Conservation (phyloP, 2,329 filamentous ascomycete species). For the Venturia nashicola region DNA sequence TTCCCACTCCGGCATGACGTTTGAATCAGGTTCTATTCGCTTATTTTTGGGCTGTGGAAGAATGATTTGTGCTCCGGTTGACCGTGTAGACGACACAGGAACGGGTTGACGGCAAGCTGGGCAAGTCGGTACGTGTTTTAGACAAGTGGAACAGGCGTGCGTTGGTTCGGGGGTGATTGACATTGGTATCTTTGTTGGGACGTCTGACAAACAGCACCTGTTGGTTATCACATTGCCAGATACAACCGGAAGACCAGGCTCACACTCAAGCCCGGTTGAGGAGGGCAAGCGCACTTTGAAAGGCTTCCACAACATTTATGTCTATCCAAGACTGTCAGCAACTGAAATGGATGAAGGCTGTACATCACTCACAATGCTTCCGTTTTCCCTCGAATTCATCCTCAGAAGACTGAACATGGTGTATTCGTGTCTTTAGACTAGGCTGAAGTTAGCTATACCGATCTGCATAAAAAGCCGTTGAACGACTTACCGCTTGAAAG, state of each 20-base stretch:
- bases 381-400: constrained; percentile 59
- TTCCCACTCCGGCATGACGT: constrained; percentile 3
- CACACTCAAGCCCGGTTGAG: constrained; percentile 18
- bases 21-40: background rate
- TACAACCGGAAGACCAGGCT: background rate
- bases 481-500: constrained; percentile 54
- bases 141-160: background rate
- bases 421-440: constrained; percentile 66
- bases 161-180: background rate
- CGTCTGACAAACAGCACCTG: background rate
- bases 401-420: constrained; percentile 65
- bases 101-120: constrained; percentile 35
- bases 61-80: background rate
- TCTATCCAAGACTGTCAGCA: constrained; percentile 23
- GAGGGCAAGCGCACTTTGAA: constrained; percentile 36
- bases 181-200: background rate
- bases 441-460: constrained; percentile 10
- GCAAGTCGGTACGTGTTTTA: background rate
- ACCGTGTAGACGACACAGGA: constrained; percentile 66
- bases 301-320: constrained; percentile 33
- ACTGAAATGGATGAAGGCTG: background rate
- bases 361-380: constrained; percentile 56
- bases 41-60: background rate
- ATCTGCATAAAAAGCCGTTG: background rate
- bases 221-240: background rate